Evolutionary conservation across 352 stramenopile genomes (phyloP), one percentile per base, ranked within the genome.

Genomic region (Halophytophthora polymorphica): DNA sequence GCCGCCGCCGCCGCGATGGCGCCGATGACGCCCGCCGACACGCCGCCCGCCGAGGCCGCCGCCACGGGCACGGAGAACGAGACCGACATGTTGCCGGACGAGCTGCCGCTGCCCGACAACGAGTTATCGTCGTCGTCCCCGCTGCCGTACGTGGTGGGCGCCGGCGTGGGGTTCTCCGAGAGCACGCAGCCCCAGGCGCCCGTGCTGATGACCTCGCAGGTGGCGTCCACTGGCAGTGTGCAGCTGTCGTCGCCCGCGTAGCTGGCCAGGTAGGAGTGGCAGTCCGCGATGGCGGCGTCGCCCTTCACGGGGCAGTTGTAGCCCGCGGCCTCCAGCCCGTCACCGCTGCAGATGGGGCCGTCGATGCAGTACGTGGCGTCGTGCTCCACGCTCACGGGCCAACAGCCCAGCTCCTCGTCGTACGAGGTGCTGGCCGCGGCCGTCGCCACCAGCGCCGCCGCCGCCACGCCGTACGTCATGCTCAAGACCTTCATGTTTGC

Each of bases 131-230:
- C 45, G 23, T 58, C 36, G 36, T 46, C 39, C 6, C 59, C 35
- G 12, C 51, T 39, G 21, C 37, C 23, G 17, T 43, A 63, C 3
- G 34, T 66, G 14, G 49, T 67, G 3, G 67, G 52, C 5, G 60
- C 61, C 15, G 70, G 64, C 8, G 61, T 73, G 18, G 59, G 19
- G 4, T 49, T 44, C 17, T 55, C 40, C 8, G 54, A 50, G 37
- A 67, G 51, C 21, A 83, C 76, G 47, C 80, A 91, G 14, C 77
- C 77, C 77, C 73, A 88, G 6, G 74, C 80, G 14, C 80, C 80
- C 0, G 73, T 85, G 43, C 83, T 67, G 62, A 88, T 84, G 48
- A 82, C 75, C 38, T 76, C 44, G 50, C 77, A 90, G 13, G 62
- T 65, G 1, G 78, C 64, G 36, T 88, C 73, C 6, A 75, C 64